phyloP scores from a whole-genome alignment of 164 flowering plant genomes.

The Aristolochia fimbriata region DNA sequence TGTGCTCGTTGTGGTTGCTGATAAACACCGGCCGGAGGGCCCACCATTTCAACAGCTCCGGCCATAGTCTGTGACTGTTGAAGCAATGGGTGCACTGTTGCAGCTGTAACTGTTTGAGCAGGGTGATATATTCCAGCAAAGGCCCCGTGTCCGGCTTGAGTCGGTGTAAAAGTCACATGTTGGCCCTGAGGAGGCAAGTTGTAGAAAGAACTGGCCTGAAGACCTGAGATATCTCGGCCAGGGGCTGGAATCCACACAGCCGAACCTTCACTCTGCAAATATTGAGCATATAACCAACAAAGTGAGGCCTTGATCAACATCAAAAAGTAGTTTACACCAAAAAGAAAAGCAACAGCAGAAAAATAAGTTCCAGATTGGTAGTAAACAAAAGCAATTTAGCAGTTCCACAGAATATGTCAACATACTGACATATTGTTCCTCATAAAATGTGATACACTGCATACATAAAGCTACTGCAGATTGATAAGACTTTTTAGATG shows the following conservation, averaged over 20 bases:
- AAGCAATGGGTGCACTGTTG: conserved; percentile 56
- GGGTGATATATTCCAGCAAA: conserved; percentile 72
- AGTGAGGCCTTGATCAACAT: not conserved
- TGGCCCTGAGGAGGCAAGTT: conserved; percentile 78
- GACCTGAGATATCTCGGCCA: conserved; percentile 52
- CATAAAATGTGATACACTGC: too few relatives aligned
- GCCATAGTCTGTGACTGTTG: conserved; percentile 81
- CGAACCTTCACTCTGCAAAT: conserved; percentile 74
- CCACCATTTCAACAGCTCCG: conserved; percentile 65
- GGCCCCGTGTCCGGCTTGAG: conserved; percentile 64
- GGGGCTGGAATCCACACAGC: conserved; percentile 73
- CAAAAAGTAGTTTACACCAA: too few relatives aligned
- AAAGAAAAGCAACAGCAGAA: too few relatives aligned
- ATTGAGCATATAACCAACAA: not conserved
- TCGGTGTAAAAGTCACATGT: conserved; percentile 57
- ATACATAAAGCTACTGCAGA: too few relatives aligned
- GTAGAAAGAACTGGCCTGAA: conserved; percentile 71
- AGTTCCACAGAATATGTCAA: too few relatives aligned
- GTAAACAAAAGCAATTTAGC: too few relatives aligned
- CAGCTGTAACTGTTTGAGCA: conserved; percentile 51
- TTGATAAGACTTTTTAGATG: too few relatives aligned
- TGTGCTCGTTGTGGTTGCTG: conserved; percentile 83
- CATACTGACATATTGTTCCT: too few relatives aligned
- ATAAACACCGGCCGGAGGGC: conserved; percentile 55
- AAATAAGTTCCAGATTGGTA: too few relatives aligned